These are phyloP conservation scores for Penicillium sp. DNA, from an alignment of 2,329 filamentous ascomycete species.

Conservation along the genomic window DNA sequence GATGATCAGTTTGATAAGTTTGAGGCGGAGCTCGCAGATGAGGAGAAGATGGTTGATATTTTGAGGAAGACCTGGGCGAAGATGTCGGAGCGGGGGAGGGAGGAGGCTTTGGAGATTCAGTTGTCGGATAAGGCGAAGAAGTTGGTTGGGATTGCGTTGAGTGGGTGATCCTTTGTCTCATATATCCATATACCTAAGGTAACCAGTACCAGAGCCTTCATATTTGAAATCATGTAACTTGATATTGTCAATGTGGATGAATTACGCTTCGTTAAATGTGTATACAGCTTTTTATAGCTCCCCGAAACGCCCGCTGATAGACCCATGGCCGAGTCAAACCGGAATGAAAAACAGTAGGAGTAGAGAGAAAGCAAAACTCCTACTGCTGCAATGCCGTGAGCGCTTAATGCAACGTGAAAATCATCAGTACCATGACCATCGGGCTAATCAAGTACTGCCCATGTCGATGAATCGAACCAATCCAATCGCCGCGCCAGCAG, in stretches of 20 bases:
- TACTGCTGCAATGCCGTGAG: conserved; percentile 1
- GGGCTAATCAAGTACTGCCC: conserved; percentile 8
- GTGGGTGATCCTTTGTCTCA: conserved; percentile 18
- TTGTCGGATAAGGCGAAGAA: conserved; percentile 55
- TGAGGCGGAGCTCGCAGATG: conserved; percentile 58
- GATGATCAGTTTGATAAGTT: conserved; percentile 80
- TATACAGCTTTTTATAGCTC: not conserved
- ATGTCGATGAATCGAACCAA: conserved; percentile 52
- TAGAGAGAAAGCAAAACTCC: not conserved
- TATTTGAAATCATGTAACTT: not conserved
- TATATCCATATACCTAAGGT: not conserved
- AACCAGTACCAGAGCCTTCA: not conserved
- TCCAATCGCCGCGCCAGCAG: conserved; percentile 57
- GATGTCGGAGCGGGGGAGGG: conserved; percentile 57
- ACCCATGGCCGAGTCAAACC: not conserved
- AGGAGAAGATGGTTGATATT: conserved; percentile 66
- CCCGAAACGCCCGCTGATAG: conserved; percentile 2
- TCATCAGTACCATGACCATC: not conserved
- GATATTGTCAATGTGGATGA: not conserved
- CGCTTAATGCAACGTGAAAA: not conserved
- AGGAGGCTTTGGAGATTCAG: conserved; percentile 57
- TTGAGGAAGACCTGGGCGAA: conserved; percentile 67
- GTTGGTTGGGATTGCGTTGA: conserved; percentile 57
- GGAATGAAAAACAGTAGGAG: not conserved
- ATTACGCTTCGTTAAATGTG: not conserved